Percentiles rank a stretch among this genome's conserved stretches.
phyloP scores from a whole-genome alignment of 306 rosid genomes.

The Castanea crenata region DNA sequence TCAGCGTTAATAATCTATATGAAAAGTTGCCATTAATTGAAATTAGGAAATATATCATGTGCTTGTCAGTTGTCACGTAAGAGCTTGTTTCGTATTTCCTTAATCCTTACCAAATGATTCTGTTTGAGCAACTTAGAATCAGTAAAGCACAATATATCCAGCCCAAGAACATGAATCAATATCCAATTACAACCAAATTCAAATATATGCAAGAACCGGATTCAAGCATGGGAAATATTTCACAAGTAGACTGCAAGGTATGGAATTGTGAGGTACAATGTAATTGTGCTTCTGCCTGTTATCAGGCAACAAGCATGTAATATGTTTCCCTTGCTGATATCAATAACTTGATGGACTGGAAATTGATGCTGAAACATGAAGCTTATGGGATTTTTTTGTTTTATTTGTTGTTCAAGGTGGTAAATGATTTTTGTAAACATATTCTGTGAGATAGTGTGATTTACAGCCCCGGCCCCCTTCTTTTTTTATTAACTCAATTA shows the following conservation, averaged over 20 bases:
- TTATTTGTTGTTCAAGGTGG: no score
- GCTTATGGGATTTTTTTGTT: no score
- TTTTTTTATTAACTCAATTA: no score
- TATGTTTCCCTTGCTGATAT: no score
- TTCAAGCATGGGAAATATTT: not conserved
- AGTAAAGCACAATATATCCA: not conserved
- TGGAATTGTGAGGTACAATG: not conserved
- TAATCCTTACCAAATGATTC: not conserved
- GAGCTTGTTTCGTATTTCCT: not conserved
- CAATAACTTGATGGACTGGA: no score
- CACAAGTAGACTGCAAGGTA: not conserved
- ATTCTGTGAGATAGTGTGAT: no score
- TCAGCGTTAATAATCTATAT: not conserved
- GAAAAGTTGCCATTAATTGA: not conserved
- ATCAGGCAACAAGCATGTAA: no score
- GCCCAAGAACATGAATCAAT: not conserved
- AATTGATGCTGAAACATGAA: no score
- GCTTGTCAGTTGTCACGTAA: not conserved
- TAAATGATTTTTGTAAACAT: no score
- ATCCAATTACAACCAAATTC: not conserved
- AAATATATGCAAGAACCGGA: not conserved
- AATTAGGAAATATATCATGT: not conserved
- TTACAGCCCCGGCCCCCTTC: no score
- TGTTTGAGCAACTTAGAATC: not conserved
- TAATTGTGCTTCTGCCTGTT: not conserved